Conservation (phyloP, 352 stramenopile genomes). For the Globisporangium parvum region DNA sequence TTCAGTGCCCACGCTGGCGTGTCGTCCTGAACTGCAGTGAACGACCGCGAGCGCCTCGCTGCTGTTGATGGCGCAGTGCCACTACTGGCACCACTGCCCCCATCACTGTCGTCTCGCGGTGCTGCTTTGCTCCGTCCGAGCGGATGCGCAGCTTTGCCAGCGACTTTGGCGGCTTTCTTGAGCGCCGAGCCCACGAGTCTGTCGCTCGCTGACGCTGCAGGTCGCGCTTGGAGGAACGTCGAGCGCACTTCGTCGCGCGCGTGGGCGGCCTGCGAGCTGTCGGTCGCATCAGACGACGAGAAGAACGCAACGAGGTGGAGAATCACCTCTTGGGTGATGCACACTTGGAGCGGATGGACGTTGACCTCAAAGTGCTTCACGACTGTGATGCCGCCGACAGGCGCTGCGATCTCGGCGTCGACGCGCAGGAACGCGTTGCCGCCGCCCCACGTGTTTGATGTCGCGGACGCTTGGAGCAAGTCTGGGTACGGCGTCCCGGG, state of each 20-base stretch:
- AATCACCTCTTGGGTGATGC: constrained; percentile 74
- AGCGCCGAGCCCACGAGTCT: constrained; percentile 42
- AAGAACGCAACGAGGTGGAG: constrained; percentile 65
- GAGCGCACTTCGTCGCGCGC: constrained; percentile 56
- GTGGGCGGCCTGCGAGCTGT: constrained; percentile 31
- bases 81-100: background rate
- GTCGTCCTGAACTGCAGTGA: constrained; percentile 29
- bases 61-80: background rate
- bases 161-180: constrained; percentile 52
- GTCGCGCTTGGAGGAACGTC: constrained; percentile 42
- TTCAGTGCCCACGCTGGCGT: constrained; percentile 27
- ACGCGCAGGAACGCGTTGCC: constrained; percentile 66
- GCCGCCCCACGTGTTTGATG: constrained; percentile 43
- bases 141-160: constrained; percentile 57
- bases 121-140: constrained; percentile 27
- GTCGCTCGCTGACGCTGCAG: constrained; percentile 19
- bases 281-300: constrained; percentile 17
- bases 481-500: constrained; percentile 70
- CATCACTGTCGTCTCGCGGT: constrained; percentile 15
- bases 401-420: constrained; percentile 65
- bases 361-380: constrained; percentile 85
- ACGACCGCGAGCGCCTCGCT: constrained; percentile 6
- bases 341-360: constrained; percentile 80
- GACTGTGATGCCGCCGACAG: constrained; percentile 48
- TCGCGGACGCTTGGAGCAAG: constrained; percentile 38